Evolutionary conservation across 768 basidiomycete species (phyloP).

Genomic region (Suillus decipiens): DNA sequence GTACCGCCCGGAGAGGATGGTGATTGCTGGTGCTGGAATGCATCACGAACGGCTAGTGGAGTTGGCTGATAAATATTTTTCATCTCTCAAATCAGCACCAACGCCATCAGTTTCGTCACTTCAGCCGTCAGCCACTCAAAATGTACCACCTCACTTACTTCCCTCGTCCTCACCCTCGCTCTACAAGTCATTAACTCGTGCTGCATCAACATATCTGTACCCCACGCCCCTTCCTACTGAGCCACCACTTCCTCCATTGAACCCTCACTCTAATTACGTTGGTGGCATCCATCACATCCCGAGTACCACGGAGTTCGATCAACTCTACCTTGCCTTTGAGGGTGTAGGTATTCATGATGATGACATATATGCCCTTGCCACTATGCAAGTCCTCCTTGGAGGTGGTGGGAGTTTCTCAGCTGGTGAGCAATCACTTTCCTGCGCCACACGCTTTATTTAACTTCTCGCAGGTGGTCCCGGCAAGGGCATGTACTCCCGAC

Average conservation of each 20-base stretch:
- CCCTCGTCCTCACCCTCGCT: conserved; percentile 53
- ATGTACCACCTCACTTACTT: conserved; percentile 58
- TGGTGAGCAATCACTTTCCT: conserved; percentile 40
- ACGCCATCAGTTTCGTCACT: conserved; percentile 26
- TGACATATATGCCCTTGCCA: conserved; percentile 91
- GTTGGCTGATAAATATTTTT: conserved; percentile 82
- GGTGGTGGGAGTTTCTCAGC: conserved; percentile 98
- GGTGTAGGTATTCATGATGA: conserved; percentile 88
- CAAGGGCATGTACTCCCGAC: conserved; percentile 98
- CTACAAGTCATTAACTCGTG: conserved; percentile 71
- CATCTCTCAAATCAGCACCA: conserved; percentile 51
- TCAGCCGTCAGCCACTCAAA: conserved; percentile 33
- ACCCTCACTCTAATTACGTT: conserved; percentile 62
- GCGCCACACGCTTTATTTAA: conserved; percentile 11
- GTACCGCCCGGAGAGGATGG: conserved; percentile 95
- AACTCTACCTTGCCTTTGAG: conserved; percentile 92
- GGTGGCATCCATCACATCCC: conserved; percentile 79
- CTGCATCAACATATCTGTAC: conserved; percentile 74
- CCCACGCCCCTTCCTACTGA: conserved; percentile 28
- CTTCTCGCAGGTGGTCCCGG: conserved; percentile 77
- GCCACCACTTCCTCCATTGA: conserved; percentile 14
- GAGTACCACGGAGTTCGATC: conserved; percentile 77
- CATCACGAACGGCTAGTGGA: conserved; percentile 87
- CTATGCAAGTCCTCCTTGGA: conserved; percentile 92
- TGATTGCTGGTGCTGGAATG: conserved; percentile 93